Evolutionary conservation across 495 filamentous ascomycete species (phyloP).

Genomic region (Hypomontagnella monticulosa): DNA sequence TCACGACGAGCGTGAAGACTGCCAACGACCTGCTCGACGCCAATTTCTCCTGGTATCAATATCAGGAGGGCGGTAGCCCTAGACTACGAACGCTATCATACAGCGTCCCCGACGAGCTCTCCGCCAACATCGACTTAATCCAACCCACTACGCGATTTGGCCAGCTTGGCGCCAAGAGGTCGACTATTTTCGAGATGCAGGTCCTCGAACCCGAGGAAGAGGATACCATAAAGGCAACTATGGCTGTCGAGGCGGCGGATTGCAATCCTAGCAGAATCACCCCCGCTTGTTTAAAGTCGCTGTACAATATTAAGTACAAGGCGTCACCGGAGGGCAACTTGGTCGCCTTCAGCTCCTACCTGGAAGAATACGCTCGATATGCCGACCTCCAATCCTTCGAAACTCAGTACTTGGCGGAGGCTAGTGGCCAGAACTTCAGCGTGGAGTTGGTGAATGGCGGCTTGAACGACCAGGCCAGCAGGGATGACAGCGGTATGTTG

Average conservation of each 20-base stretch:
- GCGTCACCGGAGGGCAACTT: constrained; percentile 58
- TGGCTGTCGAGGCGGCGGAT: constrained; percentile 24
- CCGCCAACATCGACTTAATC: constrained; percentile 63
- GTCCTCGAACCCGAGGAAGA: constrained; percentile 36
- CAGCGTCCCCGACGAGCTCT: constrained; percentile 64
- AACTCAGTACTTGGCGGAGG: constrained; percentile 50
- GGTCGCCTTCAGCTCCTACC: constrained; percentile 68
- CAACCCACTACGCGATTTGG: constrained; percentile 68
- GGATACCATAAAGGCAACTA: constrained; percentile 8
- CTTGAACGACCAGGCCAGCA: constrained; percentile 60
- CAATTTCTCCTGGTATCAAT: constrained; percentile 56
- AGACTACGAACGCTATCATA: constrained; percentile 66
- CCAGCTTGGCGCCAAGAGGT: constrained; percentile 43
- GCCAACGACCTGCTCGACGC: constrained; percentile 62
- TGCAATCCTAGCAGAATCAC: constrained; percentile 64
- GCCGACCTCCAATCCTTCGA: constrained; percentile 47
- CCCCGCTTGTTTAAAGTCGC: constrained; percentile 65
- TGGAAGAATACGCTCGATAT: constrained; percentile 60
- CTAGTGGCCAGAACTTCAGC: constrained; percentile 62
- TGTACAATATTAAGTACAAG: constrained; percentile 70
- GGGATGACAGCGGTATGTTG: constrained; percentile 50
- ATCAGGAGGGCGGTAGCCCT: constrained; percentile 38
- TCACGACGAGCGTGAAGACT: constrained; percentile 58
- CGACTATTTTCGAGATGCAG: constrained; percentile 50
- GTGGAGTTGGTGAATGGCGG: constrained; percentile 66